Evolutionary conservation across 2,329 filamentous ascomycete species (phyloP), one percentile per base, ranked within the genome.

Genomic region (Didymella sp.): DNA sequence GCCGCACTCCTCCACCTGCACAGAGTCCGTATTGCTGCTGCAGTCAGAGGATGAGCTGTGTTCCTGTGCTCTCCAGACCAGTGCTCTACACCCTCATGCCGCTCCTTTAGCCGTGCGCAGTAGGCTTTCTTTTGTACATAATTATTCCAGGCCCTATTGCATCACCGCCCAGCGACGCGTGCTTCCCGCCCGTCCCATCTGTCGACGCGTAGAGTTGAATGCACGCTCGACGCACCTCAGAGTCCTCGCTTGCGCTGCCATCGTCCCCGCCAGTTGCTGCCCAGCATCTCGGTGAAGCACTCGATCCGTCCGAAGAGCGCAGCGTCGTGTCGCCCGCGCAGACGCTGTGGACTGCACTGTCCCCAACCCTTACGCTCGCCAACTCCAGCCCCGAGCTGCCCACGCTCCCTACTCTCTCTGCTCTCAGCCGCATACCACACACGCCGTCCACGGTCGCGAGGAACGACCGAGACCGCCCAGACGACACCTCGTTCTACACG

Each of bases 401-500:
- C 46, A 65, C 70, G 28, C 73, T 78, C 51, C 66, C 74, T 45
- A 63, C 71, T 25, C 68, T 74, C 17, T 70, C 74, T 13, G 60
- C 62, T 19, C 67, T 76, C 33, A 72, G 69, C 47, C 69, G 67
- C 54, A 38, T 65, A 42, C 72, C 71, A 45, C 69, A 69, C 37
- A 76, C 73, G 7, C 76, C 76, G 11, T 73, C 73, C 37, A 75
- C 70, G 6, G 70, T 65, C 55, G 69, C 68, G 22, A 67, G 68
- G 30, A 69, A 73, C 66, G 70, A 71, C 22, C 65, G 68, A 63
- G 70, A 71, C 24, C 65, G 67, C 63, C 77, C 78, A 41, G 80
- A 82, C 62, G 80, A 82, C 61, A 82, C 80, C 56, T 74, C 81
- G 43, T 85, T 84, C 72, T 85, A 85, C 71, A 95, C 91, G 43